Percentiles rank a stretch among this genome's conserved stretches.
Evolutionary conservation across 148 eudicot species (phyloP).

Genomic region (Gaultheria prostrata): DNA sequence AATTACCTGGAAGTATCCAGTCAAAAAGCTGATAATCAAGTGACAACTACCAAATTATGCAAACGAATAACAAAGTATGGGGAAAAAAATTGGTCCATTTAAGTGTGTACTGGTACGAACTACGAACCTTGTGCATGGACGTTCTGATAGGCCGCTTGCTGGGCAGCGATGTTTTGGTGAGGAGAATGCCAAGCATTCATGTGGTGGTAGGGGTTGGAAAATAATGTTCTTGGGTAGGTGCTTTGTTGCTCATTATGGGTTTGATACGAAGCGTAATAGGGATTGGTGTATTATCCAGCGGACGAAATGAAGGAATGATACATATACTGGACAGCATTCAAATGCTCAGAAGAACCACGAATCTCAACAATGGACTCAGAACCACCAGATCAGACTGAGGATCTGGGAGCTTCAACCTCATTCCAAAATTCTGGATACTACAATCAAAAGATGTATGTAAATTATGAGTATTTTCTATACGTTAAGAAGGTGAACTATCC

Average conservation of each 20-base stretch:
- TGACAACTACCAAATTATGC: slow-evolving; percentile 10
- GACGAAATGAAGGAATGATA: slow-evolving; percentile 18
- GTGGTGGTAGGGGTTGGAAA: slow-evolving; percentile 25
- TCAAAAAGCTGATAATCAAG: slow-evolving; percentile 14
- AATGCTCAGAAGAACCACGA: slow-evolving; percentile 39
- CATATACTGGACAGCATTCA: slow-evolving; percentile 22
- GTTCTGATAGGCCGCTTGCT: slow-evolving; percentile 28
- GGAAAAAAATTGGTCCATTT: slow-evolving; percentile 18
- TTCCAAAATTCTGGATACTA: slow-evolving; percentile 42
- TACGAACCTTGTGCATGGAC: slow-evolving; percentile 30
- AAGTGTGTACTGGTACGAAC: slow-evolving; percentile 38
- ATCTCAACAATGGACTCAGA: slow-evolving; percentile 30
- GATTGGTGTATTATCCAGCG: slow-evolving; percentile 23
- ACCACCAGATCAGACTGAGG: slow-evolving; percentile 24
- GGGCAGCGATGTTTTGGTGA: slow-evolving; percentile 27
- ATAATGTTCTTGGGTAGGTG: slow-evolving; percentile 20
- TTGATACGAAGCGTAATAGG: slow-evolving; percentile 27
- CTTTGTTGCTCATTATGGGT: slow-evolving; percentile 16
- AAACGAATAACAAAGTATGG: not conserved
- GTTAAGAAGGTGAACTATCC: not conserved
- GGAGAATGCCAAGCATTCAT: slow-evolving; percentile 26
- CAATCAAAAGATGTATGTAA: not conserved
- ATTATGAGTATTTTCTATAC: not conserved
- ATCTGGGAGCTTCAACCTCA: slow-evolving; percentile 35
- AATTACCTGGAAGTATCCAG: slow-evolving; percentile 22